Conservation (phyloP, 768 basidiomycete species). For the Boletellus emodensis region DNA sequence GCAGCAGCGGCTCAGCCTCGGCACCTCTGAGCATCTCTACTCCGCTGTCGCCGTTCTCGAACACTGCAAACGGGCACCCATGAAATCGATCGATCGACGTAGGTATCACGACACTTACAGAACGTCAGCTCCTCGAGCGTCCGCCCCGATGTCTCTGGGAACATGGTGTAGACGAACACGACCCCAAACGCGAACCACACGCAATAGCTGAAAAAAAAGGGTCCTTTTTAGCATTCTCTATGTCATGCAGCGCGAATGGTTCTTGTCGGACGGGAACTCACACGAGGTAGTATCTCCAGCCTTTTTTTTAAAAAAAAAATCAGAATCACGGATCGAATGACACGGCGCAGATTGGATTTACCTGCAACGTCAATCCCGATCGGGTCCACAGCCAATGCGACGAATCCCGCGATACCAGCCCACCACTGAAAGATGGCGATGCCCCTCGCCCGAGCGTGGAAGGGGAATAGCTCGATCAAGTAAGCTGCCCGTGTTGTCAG, state of each 20-base stretch:
- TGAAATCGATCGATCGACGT: constrained; percentile 24
- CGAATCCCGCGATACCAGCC: constrained; percentile 34
- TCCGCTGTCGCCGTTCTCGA: background rate
- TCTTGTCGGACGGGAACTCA: background rate
- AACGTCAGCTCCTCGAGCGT: constrained; percentile 21
- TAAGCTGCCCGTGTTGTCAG: constrained; percentile 37
- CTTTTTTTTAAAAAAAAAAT: too few species aligned
- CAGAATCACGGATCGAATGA: background rate
- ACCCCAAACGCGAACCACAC: constrained; percentile 12
- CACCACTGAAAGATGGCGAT: constrained; percentile 60
- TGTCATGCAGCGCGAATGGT: background rate
- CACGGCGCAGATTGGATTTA: background rate
- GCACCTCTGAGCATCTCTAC: too few species aligned
- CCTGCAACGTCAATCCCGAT: constrained; percentile 1
- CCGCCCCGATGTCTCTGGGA: constrained; percentile 19
- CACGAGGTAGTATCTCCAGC: constrained; percentile 16
- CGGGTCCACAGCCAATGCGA: constrained; percentile 2
- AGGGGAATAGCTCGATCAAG: constrained; percentile 64
- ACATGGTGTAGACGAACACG: constrained; percentile 14
- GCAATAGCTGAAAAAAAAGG: constrained; percentile 9
- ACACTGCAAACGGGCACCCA: constrained; percentile 19
- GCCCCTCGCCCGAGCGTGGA: constrained; percentile 55
- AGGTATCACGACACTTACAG: constrained; percentile 3
- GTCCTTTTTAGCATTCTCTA: too few species aligned
- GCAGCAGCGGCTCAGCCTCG: too few species aligned